Evolutionary conservation across 1,284 basidiomycete genomes (phyloP).

Genomic region (Dichomitus squalens): DNA sequence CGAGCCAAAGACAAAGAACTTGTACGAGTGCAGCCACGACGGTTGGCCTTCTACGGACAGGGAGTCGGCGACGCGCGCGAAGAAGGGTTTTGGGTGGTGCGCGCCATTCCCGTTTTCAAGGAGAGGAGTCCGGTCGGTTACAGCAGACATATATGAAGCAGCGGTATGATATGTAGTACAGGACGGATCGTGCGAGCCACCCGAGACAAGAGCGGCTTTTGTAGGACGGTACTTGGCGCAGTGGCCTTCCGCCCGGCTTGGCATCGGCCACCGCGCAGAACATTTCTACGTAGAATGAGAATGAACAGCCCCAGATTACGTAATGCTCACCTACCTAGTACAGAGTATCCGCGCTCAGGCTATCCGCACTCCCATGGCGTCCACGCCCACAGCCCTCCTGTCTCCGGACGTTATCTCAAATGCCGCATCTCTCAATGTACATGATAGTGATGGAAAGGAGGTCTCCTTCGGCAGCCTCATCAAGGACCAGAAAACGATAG

Average conservation of each 20-base stretch:
- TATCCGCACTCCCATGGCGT: neutral
- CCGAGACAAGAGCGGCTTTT: neutral
- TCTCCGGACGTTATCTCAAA: conserved; percentile 31
- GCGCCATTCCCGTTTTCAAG: conserved; percentile 43
- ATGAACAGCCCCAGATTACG: too few relatives aligned
- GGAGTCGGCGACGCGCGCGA: conserved; percentile 42
- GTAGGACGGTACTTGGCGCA: too few relatives aligned
- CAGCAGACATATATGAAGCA: conserved; percentile 32
- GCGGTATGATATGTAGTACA: too few relatives aligned
- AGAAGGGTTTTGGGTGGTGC: conserved; percentile 33
- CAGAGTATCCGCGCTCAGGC: neutral
- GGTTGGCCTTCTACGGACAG: conserved; percentile 65
- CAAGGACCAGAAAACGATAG: conserved; percentile 50
- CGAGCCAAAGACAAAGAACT: conserved; percentile 69
- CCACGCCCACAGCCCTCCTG: neutral
- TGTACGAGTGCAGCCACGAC: conserved; percentile 60
- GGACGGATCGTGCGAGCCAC: neutral
- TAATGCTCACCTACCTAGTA: too few relatives aligned
- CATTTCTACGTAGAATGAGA: too few relatives aligned
- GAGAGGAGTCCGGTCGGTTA: conserved; percentile 42
- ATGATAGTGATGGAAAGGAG: conserved; percentile 44
- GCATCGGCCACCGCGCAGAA: too few relatives aligned
- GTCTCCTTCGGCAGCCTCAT: conserved; percentile 55
- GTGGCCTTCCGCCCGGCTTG: too few relatives aligned
- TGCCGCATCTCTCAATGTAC: conserved; percentile 43